Conservation (phyloP, 106 monocot genomes). For the Vanilla planifolia region DNA sequence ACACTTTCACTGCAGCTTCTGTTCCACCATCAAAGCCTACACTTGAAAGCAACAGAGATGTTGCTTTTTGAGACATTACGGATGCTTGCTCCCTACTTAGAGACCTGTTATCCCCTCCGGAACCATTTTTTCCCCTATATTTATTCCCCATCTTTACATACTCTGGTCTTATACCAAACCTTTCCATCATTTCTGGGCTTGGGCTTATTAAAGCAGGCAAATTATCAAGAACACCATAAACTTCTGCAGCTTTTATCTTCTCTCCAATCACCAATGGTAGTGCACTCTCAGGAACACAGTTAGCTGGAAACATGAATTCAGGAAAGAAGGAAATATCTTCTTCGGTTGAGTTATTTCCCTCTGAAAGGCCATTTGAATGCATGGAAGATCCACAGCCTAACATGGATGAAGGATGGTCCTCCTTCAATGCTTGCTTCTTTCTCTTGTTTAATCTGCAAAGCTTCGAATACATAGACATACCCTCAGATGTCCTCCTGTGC, state of each 20-base stretch:
- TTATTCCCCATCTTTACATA: slow-evolving; percentile 77
- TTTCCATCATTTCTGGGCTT: slow-evolving; percentile 92
- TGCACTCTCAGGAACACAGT: slow-evolving; percentile 78
- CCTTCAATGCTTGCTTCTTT: slow-evolving; percentile 39
- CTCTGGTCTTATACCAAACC: slow-evolving; percentile 93
- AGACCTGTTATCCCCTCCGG: slow-evolving; percentile 37
- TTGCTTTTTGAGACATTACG: slow-evolving; percentile 40
- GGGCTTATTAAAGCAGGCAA: slow-evolving; percentile 60
- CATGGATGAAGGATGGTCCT: slow-evolving; percentile 14
- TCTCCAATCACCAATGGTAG: slow-evolving; percentile 30
- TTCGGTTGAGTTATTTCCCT: slow-evolving; percentile 27
- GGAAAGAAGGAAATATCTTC: slow-evolving; percentile 62
- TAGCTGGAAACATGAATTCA: slow-evolving; percentile 79
- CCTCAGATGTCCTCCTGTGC: slow-evolving; percentile 71
- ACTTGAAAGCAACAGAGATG: slow-evolving; percentile 35
- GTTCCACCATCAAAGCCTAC: slow-evolving; percentile 69
- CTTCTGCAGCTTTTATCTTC: slow-evolving; percentile 46
- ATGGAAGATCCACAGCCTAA: slow-evolving; percentile 28
- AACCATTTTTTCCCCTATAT: slow-evolving; percentile 67
- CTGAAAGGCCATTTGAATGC: slow-evolving; percentile 19
- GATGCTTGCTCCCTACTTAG: slow-evolving; percentile 69
- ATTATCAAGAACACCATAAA: slow-evolving; percentile 82
- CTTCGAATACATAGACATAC: slow-evolving; percentile 66
- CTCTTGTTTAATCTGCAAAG: slow-evolving; percentile 51
- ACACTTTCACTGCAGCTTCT: slow-evolving; percentile 51